phyloP scores from a whole-genome alignment of 2,329 filamentous ascomycete species.

The Botrytis galanthina region DNA sequence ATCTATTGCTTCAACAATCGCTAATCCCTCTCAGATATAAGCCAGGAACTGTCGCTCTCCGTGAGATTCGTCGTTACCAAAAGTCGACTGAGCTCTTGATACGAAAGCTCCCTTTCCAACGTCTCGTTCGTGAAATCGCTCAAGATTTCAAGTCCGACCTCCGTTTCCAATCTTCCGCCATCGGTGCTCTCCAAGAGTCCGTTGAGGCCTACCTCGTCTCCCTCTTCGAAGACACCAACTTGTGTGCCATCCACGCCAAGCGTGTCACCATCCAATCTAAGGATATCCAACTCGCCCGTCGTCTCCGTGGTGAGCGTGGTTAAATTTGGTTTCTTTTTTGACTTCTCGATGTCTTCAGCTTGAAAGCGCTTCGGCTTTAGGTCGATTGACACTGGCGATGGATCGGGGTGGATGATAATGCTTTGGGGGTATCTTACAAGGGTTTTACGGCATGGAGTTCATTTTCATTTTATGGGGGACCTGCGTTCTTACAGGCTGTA shows the following conservation, averaged over 20 bases:
- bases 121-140: slow-evolving; percentile 94
- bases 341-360: slow-evolving; percentile 23
- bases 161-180: slow-evolving; percentile 97
- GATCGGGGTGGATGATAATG: slow-evolving; percentile 32
- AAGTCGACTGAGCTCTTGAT: slow-evolving; percentile 95
- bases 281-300: slow-evolving; percentile 94
- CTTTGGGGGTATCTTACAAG: slow-evolving; percentile 30
- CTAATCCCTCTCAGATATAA: slow-evolving; percentile 65
- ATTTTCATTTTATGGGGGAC: slow-evolving; percentile 23
- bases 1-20: neutral
- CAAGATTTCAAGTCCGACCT: slow-evolving; percentile 94
- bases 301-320: slow-evolving; percentile 91
- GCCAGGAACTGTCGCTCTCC: slow-evolving; percentile 92
- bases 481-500: slow-evolving; percentile 30
- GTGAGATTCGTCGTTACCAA: slow-evolving; percentile 98
- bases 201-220: slow-evolving; percentile 98
- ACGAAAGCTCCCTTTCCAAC: slow-evolving; percentile 96
- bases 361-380: slow-evolving; percentile 24
- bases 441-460: slow-evolving; percentile 34
- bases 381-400: slow-evolving; percentile 14
- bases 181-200: slow-evolving; percentile 95
- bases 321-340: slow-evolving; percentile 46
- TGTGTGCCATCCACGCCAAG: slow-evolving; percentile 99
- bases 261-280: slow-evolving; percentile 85
- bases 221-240: slow-evolving; percentile 96